Percentiles rank a stretch among this genome's conserved stretches.
Conservation (phyloP, 257 asterid genomes). For the Solanum sitiens region DNA sequence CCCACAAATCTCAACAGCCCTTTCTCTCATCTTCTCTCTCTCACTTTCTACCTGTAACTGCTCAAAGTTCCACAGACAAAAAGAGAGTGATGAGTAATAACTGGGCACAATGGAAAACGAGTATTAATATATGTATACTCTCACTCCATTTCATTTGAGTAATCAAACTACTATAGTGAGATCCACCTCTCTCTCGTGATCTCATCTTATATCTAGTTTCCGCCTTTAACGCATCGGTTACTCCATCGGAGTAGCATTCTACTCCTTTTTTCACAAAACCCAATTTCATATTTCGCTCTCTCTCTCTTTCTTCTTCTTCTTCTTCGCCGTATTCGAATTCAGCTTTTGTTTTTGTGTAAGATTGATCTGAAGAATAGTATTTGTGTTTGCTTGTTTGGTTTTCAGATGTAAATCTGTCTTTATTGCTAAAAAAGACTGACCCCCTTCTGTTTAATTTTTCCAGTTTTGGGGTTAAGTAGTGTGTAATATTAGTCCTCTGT, state of each 20-base stretch:
- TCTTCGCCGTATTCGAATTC: not conserved
- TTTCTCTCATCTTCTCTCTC: not conserved
- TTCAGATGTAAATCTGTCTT: not conserved
- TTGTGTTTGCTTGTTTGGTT: not conserved
- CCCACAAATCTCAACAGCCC: constrained; percentile 53
- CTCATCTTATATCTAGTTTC: not conserved
- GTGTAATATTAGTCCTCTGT: not conserved
- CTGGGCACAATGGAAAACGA: not conserved
- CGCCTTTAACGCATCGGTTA: not conserved
- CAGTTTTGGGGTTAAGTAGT: not conserved
- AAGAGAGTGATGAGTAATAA: not conserved
- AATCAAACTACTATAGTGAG: constrained; percentile 4
- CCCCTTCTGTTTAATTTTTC: not conserved
- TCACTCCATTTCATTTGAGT: not conserved
- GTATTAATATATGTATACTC: not conserved
- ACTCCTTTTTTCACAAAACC: constrained; percentile 10
- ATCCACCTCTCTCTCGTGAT: constrained; percentile 1
- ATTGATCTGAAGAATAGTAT: not conserved
- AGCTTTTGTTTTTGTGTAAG: not conserved
- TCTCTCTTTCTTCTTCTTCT: not conserved
- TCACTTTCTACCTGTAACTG: not conserved
- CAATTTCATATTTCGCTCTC: not conserved
- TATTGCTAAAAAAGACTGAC: not conserved
- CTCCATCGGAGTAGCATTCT: constrained; percentile 8
- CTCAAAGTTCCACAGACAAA: not conserved